Evolutionary conservation across 2,329 filamentous ascomycete species (phyloP).

Genomic region (Penicillium sp.): DNA sequence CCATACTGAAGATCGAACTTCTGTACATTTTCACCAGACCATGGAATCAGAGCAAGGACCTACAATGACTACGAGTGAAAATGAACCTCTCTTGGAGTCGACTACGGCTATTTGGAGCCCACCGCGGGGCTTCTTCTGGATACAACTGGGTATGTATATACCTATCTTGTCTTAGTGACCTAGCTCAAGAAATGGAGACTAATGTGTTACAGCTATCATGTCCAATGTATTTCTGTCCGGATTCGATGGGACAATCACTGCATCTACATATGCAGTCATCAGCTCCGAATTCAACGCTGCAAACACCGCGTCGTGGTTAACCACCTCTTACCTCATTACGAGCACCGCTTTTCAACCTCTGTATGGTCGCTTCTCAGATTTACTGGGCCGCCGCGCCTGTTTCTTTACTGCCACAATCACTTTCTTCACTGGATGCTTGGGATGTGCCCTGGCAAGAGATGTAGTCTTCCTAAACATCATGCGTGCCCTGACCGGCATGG

Average conservation of each 20-base stretch:
- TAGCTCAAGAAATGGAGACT: not conserved
- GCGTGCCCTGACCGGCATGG: conserved; percentile 69
- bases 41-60: conserved; percentile 2
- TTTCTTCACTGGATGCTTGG: conserved; percentile 65
- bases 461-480: conserved; percentile 72
- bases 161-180: not conserved
- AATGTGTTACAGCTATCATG: conserved; percentile 54
- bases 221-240: conserved; percentile 65
- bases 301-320: conserved; percentile 51
- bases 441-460: conserved; percentile 67
- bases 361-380: conserved; percentile 71
- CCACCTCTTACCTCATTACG: conserved; percentile 66
- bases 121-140: conserved; percentile 57
- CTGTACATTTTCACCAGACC: not conserved
- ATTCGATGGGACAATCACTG: conserved; percentile 48
- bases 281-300: conserved; percentile 52
- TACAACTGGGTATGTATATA: conserved; percentile 50
- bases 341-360: conserved; percentile 70
- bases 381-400: conserved; percentile 60
- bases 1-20: not conserved
- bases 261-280: conserved; percentile 45
- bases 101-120: conserved; percentile 44
- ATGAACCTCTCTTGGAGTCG: conserved; percentile 26
- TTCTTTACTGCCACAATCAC: conserved; percentile 65
- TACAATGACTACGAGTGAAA: conserved; percentile 16